A percentile compares a stretch with the other conserved stretches of the same genome.
phyloP scores from a whole-genome alignment of 306 rosid species.

The Mimosa bimucronata region DNA sequence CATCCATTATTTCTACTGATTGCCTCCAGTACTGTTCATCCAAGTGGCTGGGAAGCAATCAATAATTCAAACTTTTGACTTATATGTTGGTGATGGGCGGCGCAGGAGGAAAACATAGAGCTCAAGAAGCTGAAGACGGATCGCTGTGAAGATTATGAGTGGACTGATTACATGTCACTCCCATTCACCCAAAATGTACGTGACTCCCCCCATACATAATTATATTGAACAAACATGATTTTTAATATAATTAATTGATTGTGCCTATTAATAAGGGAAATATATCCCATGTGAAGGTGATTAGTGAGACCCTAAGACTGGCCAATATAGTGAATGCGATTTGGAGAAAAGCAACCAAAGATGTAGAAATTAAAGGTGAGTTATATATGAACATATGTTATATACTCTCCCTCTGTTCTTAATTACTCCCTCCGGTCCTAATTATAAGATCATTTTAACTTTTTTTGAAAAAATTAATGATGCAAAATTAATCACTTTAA shows the following conservation, averaged over 20 bases:
- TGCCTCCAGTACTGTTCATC: neutral
- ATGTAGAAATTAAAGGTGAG: constrained; percentile 81
- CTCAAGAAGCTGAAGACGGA: constrained; percentile 62
- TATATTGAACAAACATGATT: too few species aligned
- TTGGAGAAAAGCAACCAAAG: constrained; percentile 86
- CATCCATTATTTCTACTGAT: neutral
- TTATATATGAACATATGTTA: neutral
- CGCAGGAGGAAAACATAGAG: constrained; percentile 89
- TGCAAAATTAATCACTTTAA: too few species aligned
- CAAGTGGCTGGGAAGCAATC: neutral
- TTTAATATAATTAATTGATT: neutral
- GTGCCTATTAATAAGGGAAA: neutral
- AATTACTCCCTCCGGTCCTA: too few species aligned
- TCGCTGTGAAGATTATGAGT: constrained; percentile 47
- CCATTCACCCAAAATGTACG: constrained; percentile 77
- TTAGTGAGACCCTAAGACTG: constrained; percentile 91
- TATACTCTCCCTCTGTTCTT: too few species aligned
- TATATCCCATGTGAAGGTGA: constrained; percentile 56
- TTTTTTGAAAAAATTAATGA: too few species aligned
- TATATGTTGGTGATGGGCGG: neutral
- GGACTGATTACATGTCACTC: constrained; percentile 89
- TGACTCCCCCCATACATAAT: too few species aligned
- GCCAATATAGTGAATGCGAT: constrained; percentile 89
- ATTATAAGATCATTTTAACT: too few species aligned
- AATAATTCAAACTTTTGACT: neutral